These are phyloP conservation scores for Talaromyces sp. DNA, from an alignment of 2,329 filamentous ascomycete species.

Conservation along the genomic window DNA sequence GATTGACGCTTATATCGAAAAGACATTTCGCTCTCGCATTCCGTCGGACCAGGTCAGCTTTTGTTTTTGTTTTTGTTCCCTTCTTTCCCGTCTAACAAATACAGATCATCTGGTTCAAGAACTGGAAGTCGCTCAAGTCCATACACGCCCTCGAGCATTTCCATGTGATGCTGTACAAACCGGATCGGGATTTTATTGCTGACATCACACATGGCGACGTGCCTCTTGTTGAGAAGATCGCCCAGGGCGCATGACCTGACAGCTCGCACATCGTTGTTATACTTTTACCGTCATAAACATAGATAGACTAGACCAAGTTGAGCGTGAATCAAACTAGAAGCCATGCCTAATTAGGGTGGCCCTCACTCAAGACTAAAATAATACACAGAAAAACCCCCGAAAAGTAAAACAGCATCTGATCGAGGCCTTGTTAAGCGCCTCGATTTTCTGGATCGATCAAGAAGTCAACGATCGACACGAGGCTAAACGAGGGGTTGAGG, in stretches of 20 bases:
- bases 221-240: slow-evolving; percentile 53
- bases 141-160: slow-evolving; percentile 88
- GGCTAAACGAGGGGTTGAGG: neutral
- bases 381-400: neutral
- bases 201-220: slow-evolving; percentile 70
- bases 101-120: slow-evolving; percentile 82
- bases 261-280: neutral
- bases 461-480: neutral
- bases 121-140: slow-evolving; percentile 80
- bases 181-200: slow-evolving; percentile 63
- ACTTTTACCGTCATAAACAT: neutral
- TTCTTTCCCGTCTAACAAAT: slow-evolving; percentile 2
- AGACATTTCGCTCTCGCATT: slow-evolving; percentile 54
- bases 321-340: neutral
- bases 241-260: slow-evolving; percentile 5
- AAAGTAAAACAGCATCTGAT: neutral
- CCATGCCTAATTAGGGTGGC: neutral
- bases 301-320: neutral
- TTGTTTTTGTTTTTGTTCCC: neutral
- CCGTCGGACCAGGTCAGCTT: slow-evolving; percentile 38
- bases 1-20: slow-evolving; percentile 67
- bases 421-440: neutral
- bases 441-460: neutral
- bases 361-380: neutral
- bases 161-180: slow-evolving; percentile 83